Evolutionary conservation across 495 filamentous ascomycete genomes (phyloP), one percentile per base, ranked within the genome.

Genomic region (Gamarada debralockiae): DNA sequence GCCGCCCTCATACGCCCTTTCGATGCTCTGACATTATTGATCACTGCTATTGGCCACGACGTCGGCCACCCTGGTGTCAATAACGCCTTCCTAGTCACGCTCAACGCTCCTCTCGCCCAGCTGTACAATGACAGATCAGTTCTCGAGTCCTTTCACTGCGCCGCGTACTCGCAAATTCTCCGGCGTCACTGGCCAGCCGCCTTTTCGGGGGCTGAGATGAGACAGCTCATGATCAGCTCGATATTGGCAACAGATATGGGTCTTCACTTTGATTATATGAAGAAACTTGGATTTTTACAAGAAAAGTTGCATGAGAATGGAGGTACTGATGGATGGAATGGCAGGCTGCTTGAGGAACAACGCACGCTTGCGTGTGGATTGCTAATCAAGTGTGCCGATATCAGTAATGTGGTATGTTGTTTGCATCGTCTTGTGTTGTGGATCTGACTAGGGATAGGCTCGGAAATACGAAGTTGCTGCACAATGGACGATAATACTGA

Each of bases 231-330:
- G 79, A 97, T 97, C 61, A 96, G 87, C 63, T 92, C 88, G 22
- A 97, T 98, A 53, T 69, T 98, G 43, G 90, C 93, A 0, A 98
- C 93, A 4, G 93, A 98, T 64, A 98, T 98, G 93, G 88, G 90
- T 15, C 67, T 96, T 36, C 93, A 98, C 67, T 95, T 95, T 59
- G 87, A 93, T 60, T 98, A 96, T 63, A 97, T 97, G 91, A 80
- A 82, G 56, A 85, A 85, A 57, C 70, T 97, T 50, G 81, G 75
- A 27, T 82, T 84, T 36, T 65, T 97, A 54, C 87, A 95, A 67
- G 76, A 82, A 50, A 92, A 88, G 63, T 73, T 90, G 13, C 72
- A 79, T 49, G 81, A 82, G 36, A 84, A 83, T 55, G 66, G 75
- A 25, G 73, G 72, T 24, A 78, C 76, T 10, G 80, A 86, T 44